These are phyloP conservation scores for Fusarium udum DNA, from an alignment of 2,329 filamentous ascomycete species.

Conservation along the genomic window DNA sequence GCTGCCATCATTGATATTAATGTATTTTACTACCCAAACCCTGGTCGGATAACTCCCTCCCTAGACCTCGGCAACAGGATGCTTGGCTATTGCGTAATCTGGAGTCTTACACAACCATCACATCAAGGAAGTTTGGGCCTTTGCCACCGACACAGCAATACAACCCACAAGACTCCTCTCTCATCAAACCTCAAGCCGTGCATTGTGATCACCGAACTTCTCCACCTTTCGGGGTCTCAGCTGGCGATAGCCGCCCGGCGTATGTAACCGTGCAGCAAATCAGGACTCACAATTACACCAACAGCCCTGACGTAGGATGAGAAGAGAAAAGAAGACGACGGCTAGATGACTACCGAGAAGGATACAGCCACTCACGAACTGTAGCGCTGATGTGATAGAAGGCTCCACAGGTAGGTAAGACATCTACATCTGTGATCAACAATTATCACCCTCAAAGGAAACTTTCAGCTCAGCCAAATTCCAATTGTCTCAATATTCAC, in stretches of 20 bases:
- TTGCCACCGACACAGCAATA: fast-evolving
- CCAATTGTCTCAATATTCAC: fast-evolving
- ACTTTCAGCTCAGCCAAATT: not conserved
- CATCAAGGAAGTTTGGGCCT: fast-evolving
- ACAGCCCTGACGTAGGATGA: fast-evolving
- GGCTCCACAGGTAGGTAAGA: fast-evolving
- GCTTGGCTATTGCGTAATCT: not conserved
- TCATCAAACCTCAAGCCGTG: fast-evolving
- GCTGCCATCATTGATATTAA: not conserved
- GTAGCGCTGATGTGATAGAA: not conserved
- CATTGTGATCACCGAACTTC: not conserved
- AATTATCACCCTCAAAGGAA: fast-evolving
- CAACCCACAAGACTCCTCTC: fast-evolving
- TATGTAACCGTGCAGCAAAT: not conserved
- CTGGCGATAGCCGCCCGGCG: fast-evolving
- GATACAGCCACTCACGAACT: not conserved
- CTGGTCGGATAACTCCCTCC: too few relatives aligned
- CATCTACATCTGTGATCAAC: not conserved
- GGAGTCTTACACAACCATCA: not conserved
- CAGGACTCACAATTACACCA: fast-evolving
- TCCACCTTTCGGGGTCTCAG: fast-evolving
- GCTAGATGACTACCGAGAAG: fast-evolving
- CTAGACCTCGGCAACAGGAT: fast-evolving
- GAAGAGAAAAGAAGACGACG: not conserved
- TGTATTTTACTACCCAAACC: too few relatives aligned